Evolutionary conservation across 2,329 filamentous ascomycete genomes (phyloP).

Genomic region (Diatrype stigma): DNA sequence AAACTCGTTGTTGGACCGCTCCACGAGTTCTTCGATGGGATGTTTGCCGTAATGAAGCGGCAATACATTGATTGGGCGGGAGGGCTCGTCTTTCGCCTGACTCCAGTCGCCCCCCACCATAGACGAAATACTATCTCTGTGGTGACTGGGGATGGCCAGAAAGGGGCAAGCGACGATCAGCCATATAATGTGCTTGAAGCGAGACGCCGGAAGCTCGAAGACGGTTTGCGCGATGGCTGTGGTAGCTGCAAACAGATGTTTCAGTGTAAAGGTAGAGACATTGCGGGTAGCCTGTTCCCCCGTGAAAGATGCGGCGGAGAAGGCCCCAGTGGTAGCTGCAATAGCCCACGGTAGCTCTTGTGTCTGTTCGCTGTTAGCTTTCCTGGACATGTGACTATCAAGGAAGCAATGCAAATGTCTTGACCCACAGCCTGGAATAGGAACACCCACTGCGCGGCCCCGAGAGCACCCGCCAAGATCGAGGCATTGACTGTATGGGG

Average conservation of each 20-base stretch:
- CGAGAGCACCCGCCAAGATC: not conserved
- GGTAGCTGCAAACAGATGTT: not conserved
- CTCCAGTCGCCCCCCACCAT: not conserved
- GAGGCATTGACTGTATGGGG: not conserved
- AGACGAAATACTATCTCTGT: not conserved
- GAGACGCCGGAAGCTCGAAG: not conserved
- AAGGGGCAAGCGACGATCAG: not conserved
- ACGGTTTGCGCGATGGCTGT: not conserved
- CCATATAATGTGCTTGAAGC: not conserved
- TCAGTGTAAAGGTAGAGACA: not conserved
- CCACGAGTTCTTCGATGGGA: slow-evolving; percentile 31
- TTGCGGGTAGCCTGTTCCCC: not conserved
- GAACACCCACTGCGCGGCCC: not conserved
- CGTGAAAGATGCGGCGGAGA: not conserved
- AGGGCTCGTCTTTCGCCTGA: not conserved
- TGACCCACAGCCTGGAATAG: not conserved
- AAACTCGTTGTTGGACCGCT: slow-evolving; percentile 26
- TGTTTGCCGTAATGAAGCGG: slow-evolving; percentile 18
- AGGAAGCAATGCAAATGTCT: not conserved
- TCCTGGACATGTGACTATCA: not conserved
- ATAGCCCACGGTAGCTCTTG: not conserved
- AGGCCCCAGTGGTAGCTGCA: not conserved
- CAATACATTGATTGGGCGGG: not conserved
- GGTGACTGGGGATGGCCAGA: not conserved
- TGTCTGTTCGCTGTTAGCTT: not conserved